A percentile compares a stretch with the other conserved stretches of the same genome.
Conservation (phyloP, 2,329 filamentous ascomycete genomes). For the Colletotrichum ledebouriae region DNA sequence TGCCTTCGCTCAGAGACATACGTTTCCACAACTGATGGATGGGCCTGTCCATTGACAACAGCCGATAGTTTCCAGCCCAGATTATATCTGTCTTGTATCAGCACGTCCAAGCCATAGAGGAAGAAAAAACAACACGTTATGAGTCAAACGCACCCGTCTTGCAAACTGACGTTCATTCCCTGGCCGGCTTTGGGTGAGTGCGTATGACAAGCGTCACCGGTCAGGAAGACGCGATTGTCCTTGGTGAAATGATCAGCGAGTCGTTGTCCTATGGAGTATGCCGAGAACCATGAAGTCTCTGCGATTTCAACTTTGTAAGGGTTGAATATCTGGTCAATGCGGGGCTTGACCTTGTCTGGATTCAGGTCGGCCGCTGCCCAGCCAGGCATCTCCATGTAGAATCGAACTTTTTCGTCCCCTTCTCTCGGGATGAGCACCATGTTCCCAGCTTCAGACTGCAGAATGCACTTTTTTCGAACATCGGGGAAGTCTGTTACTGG, state of each 20-base stretch:
- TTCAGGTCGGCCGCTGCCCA: slow-evolving; percentile 62
- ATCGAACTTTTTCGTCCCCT: slow-evolving; percentile 68
- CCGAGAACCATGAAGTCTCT: slow-evolving; percentile 79
- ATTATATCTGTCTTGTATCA: slow-evolving; percentile 64
- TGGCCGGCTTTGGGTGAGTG: slow-evolving; percentile 82
- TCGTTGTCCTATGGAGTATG: slow-evolving; percentile 82
- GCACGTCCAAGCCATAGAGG: too few relatives aligned
- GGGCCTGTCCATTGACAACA: slow-evolving; percentile 84
- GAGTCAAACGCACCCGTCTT: slow-evolving; percentile 69
- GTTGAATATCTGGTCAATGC: slow-evolving; percentile 68
- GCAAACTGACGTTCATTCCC: slow-evolving; percentile 84
- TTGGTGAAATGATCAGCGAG: slow-evolving; percentile 77
- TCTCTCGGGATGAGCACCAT: slow-evolving; percentile 82
- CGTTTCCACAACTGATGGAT: slow-evolving; percentile 80
- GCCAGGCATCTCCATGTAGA: slow-evolving; percentile 75
- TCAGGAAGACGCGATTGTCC: slow-evolving; percentile 78
- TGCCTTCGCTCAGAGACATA: slow-evolving; percentile 90
- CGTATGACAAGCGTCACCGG: slow-evolving; percentile 82
- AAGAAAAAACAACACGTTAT: too few relatives aligned
- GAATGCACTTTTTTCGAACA: slow-evolving; percentile 68
- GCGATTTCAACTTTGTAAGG: slow-evolving; percentile 70
- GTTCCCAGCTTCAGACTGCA: slow-evolving; percentile 61
- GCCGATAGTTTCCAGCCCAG: slow-evolving; percentile 96
- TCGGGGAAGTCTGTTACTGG: slow-evolving; percentile 72
- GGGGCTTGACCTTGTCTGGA: slow-evolving; percentile 64